A percentile compares a stretch with the other conserved stretches of the same genome.
These are phyloP conservation scores for Pyrus bretschneideri DNA, from an alignment of 306 rosid species.

Conservation along the genomic window DNA sequence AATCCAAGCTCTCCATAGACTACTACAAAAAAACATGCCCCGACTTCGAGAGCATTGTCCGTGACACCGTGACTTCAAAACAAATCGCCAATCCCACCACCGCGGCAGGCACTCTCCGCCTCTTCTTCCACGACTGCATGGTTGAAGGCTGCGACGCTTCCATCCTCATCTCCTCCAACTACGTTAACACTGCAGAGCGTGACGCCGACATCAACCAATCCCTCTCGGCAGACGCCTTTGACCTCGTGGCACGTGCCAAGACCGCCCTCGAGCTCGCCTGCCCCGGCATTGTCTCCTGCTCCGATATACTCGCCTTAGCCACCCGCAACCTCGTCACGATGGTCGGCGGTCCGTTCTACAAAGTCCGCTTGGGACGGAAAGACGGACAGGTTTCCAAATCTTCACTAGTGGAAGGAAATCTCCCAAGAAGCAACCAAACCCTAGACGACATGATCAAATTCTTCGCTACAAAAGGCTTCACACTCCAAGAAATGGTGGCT, in stretches of 20 bases:
- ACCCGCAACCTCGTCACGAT: neutral
- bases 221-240: constrained; percentile 1
- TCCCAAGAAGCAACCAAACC: neutral
- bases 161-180: neutral
- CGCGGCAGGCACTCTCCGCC: neutral
- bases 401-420: constrained; percentile 3
- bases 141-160: constrained; percentile 3
- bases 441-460: neutral
- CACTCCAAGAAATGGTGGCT: neutral
- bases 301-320: neutral
- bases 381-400: constrained; percentile 2
- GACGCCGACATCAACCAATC: constrained; percentile 8
- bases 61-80: neutral
- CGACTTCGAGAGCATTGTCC: neutral
- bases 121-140: constrained; percentile 11
- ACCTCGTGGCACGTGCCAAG: neutral
- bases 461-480: neutral
- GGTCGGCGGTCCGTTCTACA: neutral
- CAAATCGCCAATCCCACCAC: neutral
- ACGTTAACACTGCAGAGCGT: neutral
- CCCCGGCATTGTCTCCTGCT: constrained; percentile 4
- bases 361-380: neutral
- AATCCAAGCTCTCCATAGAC: neutral
- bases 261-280: constrained; percentile 4
- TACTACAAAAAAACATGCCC: constrained; percentile 6